These are phyloP conservation scores for Calocybe gangraenosa DNA, from an alignment of 768 basidiomycete species.

Conservation along the genomic window DNA sequence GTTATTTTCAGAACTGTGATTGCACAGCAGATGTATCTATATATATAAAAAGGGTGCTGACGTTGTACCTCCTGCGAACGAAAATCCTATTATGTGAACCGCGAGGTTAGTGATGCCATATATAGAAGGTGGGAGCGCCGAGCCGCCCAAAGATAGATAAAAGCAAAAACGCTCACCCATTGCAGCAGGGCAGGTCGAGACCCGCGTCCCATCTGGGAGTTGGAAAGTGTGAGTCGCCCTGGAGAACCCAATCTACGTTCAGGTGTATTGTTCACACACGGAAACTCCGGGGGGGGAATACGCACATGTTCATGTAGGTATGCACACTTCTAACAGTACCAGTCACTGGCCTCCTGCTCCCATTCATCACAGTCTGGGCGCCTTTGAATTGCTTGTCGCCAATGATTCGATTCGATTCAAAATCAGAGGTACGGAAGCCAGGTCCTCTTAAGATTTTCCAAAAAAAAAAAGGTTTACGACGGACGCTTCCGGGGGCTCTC, in stretches of 20 bases:
- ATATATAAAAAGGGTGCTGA: constrained; percentile 32
- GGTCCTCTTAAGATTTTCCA: constrained; percentile 50
- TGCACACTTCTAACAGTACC: constrained; percentile 72
- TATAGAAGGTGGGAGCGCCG: neutral
- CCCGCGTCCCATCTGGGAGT: constrained; percentile 61
- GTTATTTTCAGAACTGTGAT: neutral
- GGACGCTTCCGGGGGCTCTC: too few species aligned
- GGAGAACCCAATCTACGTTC: constrained; percentile 2
- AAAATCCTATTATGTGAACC: constrained; percentile 43
- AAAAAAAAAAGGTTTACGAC: too few species aligned
- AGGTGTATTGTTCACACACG: neutral
- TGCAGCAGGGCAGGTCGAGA: constrained; percentile 74
- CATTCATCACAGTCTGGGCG: constrained; percentile 60
- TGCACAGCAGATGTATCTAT: neutral
- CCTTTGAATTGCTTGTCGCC: constrained; percentile 67
- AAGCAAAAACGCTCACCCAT: constrained; percentile 49
- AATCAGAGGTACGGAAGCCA: constrained; percentile 71
- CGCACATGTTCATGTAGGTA: constrained; percentile 65
- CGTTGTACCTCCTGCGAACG: constrained; percentile 82
- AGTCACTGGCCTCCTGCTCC: constrained; percentile 38
- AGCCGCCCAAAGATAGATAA: neutral
- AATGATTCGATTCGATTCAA: constrained; percentile 71
- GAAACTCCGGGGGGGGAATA: neutral
- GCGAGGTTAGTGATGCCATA: constrained; percentile 1
- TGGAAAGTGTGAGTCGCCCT: constrained; percentile 65